Evolutionary conservation across 148 eudicot species (phyloP), one percentile per base, ranked within the genome.

Genomic region (Rhododendron simsii): DNA sequence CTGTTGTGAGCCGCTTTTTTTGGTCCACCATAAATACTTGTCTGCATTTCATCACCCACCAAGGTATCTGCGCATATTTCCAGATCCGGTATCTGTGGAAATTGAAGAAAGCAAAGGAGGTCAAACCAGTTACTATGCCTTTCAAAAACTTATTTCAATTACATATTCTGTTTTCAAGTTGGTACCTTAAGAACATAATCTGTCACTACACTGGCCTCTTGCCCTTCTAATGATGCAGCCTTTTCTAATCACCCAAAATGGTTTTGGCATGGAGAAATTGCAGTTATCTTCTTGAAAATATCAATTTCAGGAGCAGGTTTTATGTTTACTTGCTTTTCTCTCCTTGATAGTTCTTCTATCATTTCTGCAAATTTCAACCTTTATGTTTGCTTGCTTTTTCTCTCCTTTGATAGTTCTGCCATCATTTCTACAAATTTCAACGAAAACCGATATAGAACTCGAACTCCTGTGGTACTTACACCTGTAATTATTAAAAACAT

Each of bases 11-110:
- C 75, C 98, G 91, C 88, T 93, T 96, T 87, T 89, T 89, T 78
- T 96, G 1, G 95, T 41, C 98, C 98, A 48, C 98, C 98, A 2
- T 96, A 96, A 35, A 96, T 96, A 44, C 98, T 98, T 84, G 96
- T 84, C 13, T 92, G 78, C 96, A 96, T 96, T 91, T 92, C 94
- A 90, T 93, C 92, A 13, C 98, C 98, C 57, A 96, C 96, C 53
- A 96, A 51, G 84, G 98, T 94, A 89, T 94, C 98, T 53, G 96
- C 96, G 73, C 98, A 96, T 18, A 89, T 87, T 69, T 96, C 98
- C 41, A 94, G 96, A 85, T 98, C 99, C 87, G 95, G 90, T 30
- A 96, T 94, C 99, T 95, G 92, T 41, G 44, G 18, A 79, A 78
- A 39, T 71, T 14, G 15, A 57, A 21, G 81, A 48, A 59, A 39